Evolutionary conservation across 768 basidiomycete genomes (phyloP).

Genomic region (Leccinum variicolor): DNA sequence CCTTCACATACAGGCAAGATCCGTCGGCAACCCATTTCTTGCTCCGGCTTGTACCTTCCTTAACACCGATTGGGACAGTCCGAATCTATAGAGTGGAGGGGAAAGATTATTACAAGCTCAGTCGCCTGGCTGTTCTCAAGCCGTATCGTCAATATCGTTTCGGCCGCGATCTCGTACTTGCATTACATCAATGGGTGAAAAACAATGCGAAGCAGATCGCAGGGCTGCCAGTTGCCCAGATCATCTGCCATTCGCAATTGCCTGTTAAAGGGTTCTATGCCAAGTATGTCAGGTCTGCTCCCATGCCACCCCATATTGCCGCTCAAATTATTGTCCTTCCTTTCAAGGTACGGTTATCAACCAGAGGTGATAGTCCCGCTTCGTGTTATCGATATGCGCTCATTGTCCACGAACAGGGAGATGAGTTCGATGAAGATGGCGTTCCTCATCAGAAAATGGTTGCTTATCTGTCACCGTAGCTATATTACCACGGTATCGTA

Average conservation of each 20-base stretch:
- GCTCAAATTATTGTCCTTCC: constrained; percentile 6
- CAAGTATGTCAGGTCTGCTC: constrained; percentile 44
- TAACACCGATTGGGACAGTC: constrained; percentile 68
- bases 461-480: constrained; percentile 44
- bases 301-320: constrained; percentile 9
- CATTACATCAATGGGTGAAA: constrained; percentile 57
- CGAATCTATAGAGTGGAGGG: constrained; percentile 42
- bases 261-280: constrained; percentile 68
- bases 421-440: constrained; percentile 77
- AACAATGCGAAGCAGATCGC: constrained; percentile 32
- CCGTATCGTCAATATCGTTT: constrained; percentile 61
- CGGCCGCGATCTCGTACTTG: constrained; percentile 62
- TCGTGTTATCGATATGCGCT: constrained; percentile 22
- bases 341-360: constrained; percentile 63
- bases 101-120: constrained; percentile 63
- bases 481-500: constrained; percentile 25
- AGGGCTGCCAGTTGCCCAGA: constrained; percentile 32
- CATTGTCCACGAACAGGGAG: constrained; percentile 46
- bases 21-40: constrained; percentile 66
- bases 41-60: constrained; percentile 60
- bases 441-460: constrained; percentile 87
- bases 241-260: constrained; percentile 71
- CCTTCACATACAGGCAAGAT: constrained; percentile 47
- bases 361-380: constrained; percentile 49
- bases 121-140: constrained; percentile 64